A percentile compares a stretch with the other conserved stretches of the same genome.
Evolutionary conservation across 2,329 filamentous ascomycete genomes (phyloP).

Genomic region (Bipolaris victoriae): DNA sequence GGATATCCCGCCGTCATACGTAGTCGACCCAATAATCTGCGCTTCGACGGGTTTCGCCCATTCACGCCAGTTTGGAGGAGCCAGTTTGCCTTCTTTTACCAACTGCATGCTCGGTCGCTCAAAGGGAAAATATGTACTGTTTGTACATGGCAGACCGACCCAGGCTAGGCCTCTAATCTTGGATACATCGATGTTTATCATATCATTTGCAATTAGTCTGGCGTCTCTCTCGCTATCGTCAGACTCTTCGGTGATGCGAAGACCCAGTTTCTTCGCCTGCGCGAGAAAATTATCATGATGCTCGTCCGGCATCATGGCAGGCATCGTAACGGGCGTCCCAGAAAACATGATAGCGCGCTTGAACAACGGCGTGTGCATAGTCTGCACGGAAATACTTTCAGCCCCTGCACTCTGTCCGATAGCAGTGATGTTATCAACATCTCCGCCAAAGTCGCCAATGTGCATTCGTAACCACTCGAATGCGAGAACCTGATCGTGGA

Average conservation of each 20-base stretch:
- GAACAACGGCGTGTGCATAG: constrained; percentile 18
- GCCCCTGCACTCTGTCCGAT: constrained; percentile 41
- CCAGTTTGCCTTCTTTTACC: background rate
- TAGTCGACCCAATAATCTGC: constrained; percentile 23
- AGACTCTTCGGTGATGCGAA: background rate
- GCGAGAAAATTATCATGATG: constrained; percentile 19
- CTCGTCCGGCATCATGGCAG: constrained; percentile 17
- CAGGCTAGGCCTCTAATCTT: constrained; percentile 21
- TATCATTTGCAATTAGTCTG: constrained; percentile 4
- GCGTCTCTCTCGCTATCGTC: constrained; percentile 1
- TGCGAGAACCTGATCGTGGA: constrained; percentile 44
- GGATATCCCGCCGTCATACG: constrained; percentile 25
- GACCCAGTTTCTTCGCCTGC: constrained; percentile 11
- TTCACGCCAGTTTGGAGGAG: constrained; percentile 3
- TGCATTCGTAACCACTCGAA: constrained; percentile 46
- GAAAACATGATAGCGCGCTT: constrained; percentile 23
- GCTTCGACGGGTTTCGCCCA: constrained; percentile 14
- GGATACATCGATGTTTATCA: constrained; percentile 9
- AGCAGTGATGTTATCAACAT: constrained; percentile 19
- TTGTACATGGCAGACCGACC: constrained; percentile 22
- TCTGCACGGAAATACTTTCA: constrained; percentile 25
- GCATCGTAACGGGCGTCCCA: constrained; percentile 25
- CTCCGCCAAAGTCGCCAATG: constrained; percentile 47
- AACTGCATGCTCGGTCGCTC: constrained; percentile 16
- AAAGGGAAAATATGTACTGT: constrained; percentile 16